Conservation (phyloP, 352 stramenopile species). For the Pythium dissotocum region DNA sequence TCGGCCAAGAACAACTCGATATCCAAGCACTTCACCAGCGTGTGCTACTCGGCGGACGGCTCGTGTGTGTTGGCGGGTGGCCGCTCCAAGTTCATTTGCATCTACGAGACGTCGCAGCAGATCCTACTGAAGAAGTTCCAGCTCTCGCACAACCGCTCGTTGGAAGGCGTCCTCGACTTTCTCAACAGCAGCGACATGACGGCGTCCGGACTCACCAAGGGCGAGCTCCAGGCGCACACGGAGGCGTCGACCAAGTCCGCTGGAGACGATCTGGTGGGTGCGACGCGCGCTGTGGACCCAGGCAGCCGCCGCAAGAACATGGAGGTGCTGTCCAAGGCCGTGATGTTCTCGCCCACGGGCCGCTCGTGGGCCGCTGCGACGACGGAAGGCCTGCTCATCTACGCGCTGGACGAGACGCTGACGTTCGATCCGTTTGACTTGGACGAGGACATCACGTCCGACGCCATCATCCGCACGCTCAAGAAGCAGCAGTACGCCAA, state of each 20-base stretch:
- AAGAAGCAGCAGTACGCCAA: slow-evolving; percentile 88
- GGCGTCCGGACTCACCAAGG: slow-evolving; percentile 64
- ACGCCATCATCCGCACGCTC: slow-evolving; percentile 89
- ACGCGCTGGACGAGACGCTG: slow-evolving; percentile 94
- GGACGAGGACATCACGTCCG: slow-evolving; percentile 97
- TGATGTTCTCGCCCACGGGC: slow-evolving; percentile 97
- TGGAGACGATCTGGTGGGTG: slow-evolving; percentile 68
- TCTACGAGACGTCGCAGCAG: slow-evolving; percentile 95
- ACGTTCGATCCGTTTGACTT: slow-evolving; percentile 99
- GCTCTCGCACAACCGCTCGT: slow-evolving; percentile 96
- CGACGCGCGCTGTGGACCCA: slow-evolving; percentile 91
- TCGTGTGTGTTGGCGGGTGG: slow-evolving; percentile 96
- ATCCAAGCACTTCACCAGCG: slow-evolving; percentile 98
- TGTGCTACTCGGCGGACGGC: slow-evolving; percentile 99
- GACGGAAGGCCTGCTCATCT: slow-evolving; percentile 98
- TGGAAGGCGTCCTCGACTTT: slow-evolving; percentile 97
- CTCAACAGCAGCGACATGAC: slow-evolving; percentile 92
- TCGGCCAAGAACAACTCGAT: slow-evolving; percentile 89
- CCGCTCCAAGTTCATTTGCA: slow-evolving; percentile 99
- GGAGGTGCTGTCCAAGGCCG: slow-evolving; percentile 89
- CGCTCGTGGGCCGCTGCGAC: slow-evolving; percentile 96
- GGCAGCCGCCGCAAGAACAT: slow-evolving; percentile 86
- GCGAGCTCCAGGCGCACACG: slow-evolving; percentile 70
- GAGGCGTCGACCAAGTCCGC: slow-evolving; percentile 26
- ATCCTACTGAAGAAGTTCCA: slow-evolving; percentile 99